Evolutionary conservation across 495 filamentous ascomycete genomes (phyloP), one percentile per base, ranked within the genome.

Genomic region (Choiromyces venosus): DNA sequence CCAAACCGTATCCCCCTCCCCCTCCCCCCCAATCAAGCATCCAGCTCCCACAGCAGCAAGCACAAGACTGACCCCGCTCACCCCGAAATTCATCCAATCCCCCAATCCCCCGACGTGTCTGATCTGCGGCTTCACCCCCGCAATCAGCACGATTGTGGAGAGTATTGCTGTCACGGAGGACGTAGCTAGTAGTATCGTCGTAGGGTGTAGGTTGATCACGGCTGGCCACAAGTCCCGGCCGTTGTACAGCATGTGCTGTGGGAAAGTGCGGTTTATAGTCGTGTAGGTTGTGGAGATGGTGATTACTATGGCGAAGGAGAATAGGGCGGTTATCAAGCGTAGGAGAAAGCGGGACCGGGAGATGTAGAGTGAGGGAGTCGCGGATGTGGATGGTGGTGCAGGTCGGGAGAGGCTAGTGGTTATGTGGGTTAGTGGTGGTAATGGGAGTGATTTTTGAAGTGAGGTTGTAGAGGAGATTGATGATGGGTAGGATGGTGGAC

Each of bases 311-410:
- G 67, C 77, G 40, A 66, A 69, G 4, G 74, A 78, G 39, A 73
- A 77, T 38, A 78, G 52, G 16, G 75, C 44, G 19, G 76, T 71
- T 33, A 74, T 19, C 37, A 79, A 29, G 61, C 77, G 77, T 25
- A 79, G 70, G 33, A 79, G 16, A 35, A 79, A 79, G 40, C 77
- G 77, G 39, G 71, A 44, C 33, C 77, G 76, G 33, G 77, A 79
- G 71, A 79, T 29, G 69, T 65, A 72, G 56, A 79, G 65, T 42
- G 69, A 72, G 36, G 42, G 38, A 29, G 69, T 73, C 64, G 78
- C 70, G 21, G 76, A 77, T 25, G 74, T 64, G 40, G 74, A 71
- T 38, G 68, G 70, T 33, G 33, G 61, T 37, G 37, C 39, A 6
- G 69, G 66, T 25, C 33, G 72, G 36, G 77, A 69, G 42, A 78